Evolutionary conservation across 1,139 yeast species (phyloP).

Genomic region (Yamadazyma taylorii): DNA sequence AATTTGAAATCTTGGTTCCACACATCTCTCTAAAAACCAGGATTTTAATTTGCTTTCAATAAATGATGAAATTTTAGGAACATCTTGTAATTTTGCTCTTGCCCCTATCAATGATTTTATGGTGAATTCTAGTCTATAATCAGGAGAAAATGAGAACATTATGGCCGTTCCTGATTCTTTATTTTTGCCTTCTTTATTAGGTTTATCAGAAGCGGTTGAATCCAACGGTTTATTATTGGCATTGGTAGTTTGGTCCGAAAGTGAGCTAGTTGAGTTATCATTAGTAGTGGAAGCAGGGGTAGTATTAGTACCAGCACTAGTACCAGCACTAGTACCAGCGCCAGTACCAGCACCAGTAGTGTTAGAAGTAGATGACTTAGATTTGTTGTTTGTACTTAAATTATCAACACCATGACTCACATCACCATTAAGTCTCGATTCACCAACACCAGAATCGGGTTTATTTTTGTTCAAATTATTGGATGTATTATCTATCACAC

Average conservation of each 20-base stretch:
- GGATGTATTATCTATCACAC: neutral
- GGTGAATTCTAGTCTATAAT: constrained; percentile 82
- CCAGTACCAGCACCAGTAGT: no score
- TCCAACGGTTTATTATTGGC: neutral
- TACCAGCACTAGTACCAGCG: no score
- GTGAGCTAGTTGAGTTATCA: no score
- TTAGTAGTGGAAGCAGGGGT: no score
- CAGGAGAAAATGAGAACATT: constrained; percentile 88
- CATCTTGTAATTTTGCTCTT: constrained; percentile 86
- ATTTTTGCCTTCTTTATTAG: constrained; percentile 4
- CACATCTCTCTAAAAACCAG: constrained; percentile 92
- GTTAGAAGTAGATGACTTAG: no score
- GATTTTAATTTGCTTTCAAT: constrained; percentile 79
- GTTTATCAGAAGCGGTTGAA: constrained; percentile 5
- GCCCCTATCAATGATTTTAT: constrained; percentile 89
- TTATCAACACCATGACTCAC: no score
- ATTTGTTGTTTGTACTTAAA: no score
- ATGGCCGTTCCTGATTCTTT: constrained; percentile 59
- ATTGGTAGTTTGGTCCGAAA: neutral
- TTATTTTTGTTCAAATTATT: no score
- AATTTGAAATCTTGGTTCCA: constrained; percentile 88
- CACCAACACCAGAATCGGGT: no score
- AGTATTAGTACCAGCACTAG: no score
- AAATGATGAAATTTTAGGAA: constrained; percentile 85
- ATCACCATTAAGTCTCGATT: no score